Conservation (phyloP, 2,329 filamentous ascomycete genomes). For the Phyllosticta paracitricarpa region DNA sequence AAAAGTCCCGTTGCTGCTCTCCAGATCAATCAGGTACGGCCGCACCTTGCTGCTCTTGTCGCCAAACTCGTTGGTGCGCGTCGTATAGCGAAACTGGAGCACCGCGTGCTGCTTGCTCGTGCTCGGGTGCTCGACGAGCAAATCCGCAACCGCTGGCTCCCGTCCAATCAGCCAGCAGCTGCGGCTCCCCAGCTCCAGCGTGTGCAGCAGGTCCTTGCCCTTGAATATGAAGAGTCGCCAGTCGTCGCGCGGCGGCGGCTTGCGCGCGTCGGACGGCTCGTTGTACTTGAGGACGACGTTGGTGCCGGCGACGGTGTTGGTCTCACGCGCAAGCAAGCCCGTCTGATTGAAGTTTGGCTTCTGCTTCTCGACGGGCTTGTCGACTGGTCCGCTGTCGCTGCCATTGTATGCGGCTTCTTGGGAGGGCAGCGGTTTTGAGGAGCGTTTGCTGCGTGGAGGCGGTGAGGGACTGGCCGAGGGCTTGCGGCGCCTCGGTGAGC, state of each 20-base stretch:
- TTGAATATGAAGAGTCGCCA: slow-evolving; percentile 97
- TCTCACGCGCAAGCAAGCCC: slow-evolving; percentile 75
- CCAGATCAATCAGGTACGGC: slow-evolving; percentile 87
- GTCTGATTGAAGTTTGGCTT: slow-evolving; percentile 79
- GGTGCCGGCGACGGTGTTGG: slow-evolving; percentile 70
- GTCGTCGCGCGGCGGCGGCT: slow-evolving; percentile 63
- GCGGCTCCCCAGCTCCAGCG: slow-evolving; percentile 61
- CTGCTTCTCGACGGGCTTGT: slow-evolving; percentile 52
- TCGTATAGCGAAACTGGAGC: slow-evolving; percentile 80
- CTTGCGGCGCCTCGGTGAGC: slow-evolving; percentile 22
- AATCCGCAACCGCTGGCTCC: slow-evolving; percentile 70
- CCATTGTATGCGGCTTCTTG: slow-evolving; percentile 37
- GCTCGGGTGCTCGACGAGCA: slow-evolving; percentile 80
- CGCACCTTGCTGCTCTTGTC: slow-evolving; percentile 61
- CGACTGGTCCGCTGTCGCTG: slow-evolving; percentile 11
- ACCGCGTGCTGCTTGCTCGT: slow-evolving; percentile 93
- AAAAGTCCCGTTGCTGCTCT: slow-evolving; percentile 82
- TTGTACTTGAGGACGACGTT: slow-evolving; percentile 86
- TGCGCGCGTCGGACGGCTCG: slow-evolving; percentile 86
- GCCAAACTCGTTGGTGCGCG: slow-evolving; percentile 76
- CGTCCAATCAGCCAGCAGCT: slow-evolving; percentile 89
- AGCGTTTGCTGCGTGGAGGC: slow-evolving; percentile 32
- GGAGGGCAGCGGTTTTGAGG: slow-evolving; percentile 34
- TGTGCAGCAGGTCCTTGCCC: slow-evolving; percentile 67
- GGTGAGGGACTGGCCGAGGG: slow-evolving; percentile 25